Percentiles rank a stretch among this genome's conserved stretches.
Conservation (phyloP, 352 stramenopile genomes). For the Globisporangium viniferum region DNA sequence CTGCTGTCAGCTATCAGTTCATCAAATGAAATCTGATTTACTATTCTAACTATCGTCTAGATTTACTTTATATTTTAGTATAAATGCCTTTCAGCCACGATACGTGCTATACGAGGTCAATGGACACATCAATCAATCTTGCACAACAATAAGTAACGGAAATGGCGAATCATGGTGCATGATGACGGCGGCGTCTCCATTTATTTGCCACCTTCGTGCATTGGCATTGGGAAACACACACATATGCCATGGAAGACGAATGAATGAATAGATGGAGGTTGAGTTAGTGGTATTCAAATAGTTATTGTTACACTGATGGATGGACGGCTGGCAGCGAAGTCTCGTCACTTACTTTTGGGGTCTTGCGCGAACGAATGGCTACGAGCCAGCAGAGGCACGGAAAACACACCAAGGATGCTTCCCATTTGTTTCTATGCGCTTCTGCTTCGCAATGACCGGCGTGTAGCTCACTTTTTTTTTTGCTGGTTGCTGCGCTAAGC, state of each 20-base stretch:
- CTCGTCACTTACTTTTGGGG: too few species aligned
- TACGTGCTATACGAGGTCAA: background rate
- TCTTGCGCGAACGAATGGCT: too few species aligned
- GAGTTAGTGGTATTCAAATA: background rate
- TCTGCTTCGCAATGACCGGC: background rate
- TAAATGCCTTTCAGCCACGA: background rate
- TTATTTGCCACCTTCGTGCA: background rate
- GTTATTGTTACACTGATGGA: conserved; percentile 11
- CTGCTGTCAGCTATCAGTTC: background rate
- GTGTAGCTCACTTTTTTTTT: background rate
- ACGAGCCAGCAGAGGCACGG: too few species aligned
- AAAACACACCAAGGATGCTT: background rate
- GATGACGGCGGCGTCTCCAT: too few species aligned
- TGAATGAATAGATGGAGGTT: too few species aligned
- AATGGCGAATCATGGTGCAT: background rate
- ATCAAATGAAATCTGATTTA: background rate
- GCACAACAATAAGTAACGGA: background rate
- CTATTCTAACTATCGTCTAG: background rate
- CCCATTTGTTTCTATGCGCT: background rate
- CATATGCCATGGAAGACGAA: too few species aligned
- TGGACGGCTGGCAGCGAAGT: background rate
- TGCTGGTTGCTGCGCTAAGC: background rate
- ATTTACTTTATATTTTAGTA: background rate
- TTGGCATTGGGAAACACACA: background rate
- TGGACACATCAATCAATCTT: background rate